Percentiles rank a stretch among this genome's conserved stretches.
phyloP scores from a whole-genome alignment of 805 yeast species.

The Crinitomyces ghanaensis region DNA sequence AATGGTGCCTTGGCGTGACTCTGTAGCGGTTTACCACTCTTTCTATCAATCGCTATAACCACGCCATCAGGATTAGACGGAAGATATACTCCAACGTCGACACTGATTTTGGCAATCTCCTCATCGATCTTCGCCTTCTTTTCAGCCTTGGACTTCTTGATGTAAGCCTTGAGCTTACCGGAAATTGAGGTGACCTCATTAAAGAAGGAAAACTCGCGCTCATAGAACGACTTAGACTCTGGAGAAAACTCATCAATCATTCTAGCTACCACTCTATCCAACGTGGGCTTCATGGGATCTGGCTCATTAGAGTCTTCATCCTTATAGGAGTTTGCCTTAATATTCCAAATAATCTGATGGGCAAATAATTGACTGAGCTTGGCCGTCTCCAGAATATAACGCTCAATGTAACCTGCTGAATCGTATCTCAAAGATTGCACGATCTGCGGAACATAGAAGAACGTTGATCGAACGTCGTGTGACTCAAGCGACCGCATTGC shows the following conservation, averaged over 20 bases:
- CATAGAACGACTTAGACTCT: constrained; percentile 56
- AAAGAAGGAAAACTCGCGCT: constrained; percentile 80
- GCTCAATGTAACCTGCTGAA: constrained; percentile 69
- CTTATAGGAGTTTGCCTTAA: constrained; percentile 82
- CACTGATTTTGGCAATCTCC: constrained; percentile 71
- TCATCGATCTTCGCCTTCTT: constrained; percentile 93
- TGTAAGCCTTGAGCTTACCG: constrained; percentile 88
- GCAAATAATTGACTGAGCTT: constrained; percentile 84
- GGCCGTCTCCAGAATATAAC: constrained; percentile 85
- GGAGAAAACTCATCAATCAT: constrained; percentile 53
- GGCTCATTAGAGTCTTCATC: constrained; percentile 80
- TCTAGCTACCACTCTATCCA: constrained; percentile 58
- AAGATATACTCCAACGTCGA: constrained; percentile 74
- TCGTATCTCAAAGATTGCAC: constrained; percentile 88
- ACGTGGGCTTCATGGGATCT: constrained; percentile 68
- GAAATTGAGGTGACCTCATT: constrained; percentile 86
- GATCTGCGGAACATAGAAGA: constrained; percentile 96
- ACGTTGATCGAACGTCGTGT: constrained; percentile 77
- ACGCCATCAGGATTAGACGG: constrained; percentile 96
- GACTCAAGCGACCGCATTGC: constrained; percentile 82
- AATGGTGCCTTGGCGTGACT: constrained; percentile 99
- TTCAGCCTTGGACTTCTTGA: constrained; percentile 89
- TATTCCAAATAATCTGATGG: constrained; percentile 97
- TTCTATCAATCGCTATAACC: constrained; percentile 83
- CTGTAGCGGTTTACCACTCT: constrained; percentile 88